phyloP scores from a whole-genome alignment of 495 filamentous ascomycete genomes.

The Entonaema liquescens region DNA sequence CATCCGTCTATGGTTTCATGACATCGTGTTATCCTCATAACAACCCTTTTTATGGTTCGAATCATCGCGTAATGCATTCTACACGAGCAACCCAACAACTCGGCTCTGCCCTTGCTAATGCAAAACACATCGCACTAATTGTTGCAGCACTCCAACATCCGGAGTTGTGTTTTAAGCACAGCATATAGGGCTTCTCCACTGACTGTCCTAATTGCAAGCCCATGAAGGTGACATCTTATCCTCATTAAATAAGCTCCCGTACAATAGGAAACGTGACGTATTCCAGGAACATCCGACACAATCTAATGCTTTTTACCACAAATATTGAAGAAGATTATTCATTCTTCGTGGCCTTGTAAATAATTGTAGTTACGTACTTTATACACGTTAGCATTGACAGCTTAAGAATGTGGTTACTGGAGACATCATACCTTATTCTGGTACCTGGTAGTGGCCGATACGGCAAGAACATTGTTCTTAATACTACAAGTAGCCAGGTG shows the following conservation, averaged over 20 bases:
- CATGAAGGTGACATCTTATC: neutral
- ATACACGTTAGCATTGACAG: conserved; percentile 26
- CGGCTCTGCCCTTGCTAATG: neutral
- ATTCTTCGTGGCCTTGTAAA: conserved; percentile 86
- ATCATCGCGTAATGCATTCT: conserved; percentile 8
- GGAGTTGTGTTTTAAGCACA: neutral
- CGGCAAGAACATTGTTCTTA: conserved; percentile 94
- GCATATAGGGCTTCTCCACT: neutral
- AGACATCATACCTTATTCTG: conserved; percentile 82
- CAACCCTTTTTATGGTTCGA: conserved; percentile 6
- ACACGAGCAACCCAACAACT: conserved; percentile 5
- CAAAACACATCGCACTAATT: conserved; percentile 7
- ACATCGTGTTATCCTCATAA: conserved; percentile 22
- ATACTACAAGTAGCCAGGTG: conserved; percentile 99
- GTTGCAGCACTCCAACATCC: conserved; percentile 2
- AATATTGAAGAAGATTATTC: conserved; percentile 15
- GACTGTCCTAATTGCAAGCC: conserved; percentile 3
- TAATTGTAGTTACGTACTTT: conserved; percentile 95
- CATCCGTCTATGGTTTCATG: conserved; percentile 33
- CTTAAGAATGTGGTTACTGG: conserved; percentile 32
- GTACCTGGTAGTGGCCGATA: conserved; percentile 95
- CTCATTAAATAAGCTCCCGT: neutral
- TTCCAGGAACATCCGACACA: conserved; percentile 16
- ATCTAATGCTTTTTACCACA: neutral
- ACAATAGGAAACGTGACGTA: conserved; percentile 8